Evolutionary conservation across 208 protist genomes (phyloP).

Genomic region (Balamuthia mandrillaris): DNA sequence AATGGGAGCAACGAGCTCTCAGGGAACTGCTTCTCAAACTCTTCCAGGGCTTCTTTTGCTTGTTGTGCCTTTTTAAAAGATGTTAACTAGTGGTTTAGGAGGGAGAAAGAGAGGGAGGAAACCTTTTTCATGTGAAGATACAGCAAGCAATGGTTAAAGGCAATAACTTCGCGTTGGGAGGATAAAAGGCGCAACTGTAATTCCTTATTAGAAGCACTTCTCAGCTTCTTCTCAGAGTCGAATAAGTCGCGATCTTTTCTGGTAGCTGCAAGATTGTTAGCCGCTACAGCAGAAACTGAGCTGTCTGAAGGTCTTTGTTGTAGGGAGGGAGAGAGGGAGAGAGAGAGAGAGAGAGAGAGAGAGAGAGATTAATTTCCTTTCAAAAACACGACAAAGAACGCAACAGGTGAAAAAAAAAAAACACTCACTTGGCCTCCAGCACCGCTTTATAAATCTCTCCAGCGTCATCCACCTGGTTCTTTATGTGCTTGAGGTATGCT

Average conservation of each 20-base stretch:
- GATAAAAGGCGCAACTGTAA: conserved; percentile 17
- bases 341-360: background rate
- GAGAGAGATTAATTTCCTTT: background rate
- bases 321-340: background rate
- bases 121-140: conserved; percentile 40
- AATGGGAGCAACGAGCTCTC: conserved; percentile 9
- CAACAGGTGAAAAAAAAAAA: background rate
- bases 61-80: background rate
- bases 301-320: conserved; percentile 29
- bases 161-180: conserved; percentile 16
- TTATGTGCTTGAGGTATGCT: conserved; percentile 21
- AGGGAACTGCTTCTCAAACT: conserved; percentile 4
- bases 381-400: background rate
- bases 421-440: conserved; percentile 12
- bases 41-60: background rate
- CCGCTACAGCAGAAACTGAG: conserved; percentile 24
- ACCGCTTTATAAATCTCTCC: conserved; percentile 17
- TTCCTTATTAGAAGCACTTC: conserved; percentile 21
- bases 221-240: conserved; percentile 28
- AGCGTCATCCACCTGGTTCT: conserved; percentile 11
- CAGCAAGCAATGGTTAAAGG: conserved; percentile 39
- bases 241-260: conserved; percentile 38
- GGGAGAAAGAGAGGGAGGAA: background rate
- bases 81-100: background rate
- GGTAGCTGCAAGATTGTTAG: conserved; percentile 39